A percentile compares a stretch with the other conserved stretches of the same genome.
Evolutionary conservation across 2,329 filamentous ascomycete species (phyloP).

Genomic region (Monosporascus sp.): DNA sequence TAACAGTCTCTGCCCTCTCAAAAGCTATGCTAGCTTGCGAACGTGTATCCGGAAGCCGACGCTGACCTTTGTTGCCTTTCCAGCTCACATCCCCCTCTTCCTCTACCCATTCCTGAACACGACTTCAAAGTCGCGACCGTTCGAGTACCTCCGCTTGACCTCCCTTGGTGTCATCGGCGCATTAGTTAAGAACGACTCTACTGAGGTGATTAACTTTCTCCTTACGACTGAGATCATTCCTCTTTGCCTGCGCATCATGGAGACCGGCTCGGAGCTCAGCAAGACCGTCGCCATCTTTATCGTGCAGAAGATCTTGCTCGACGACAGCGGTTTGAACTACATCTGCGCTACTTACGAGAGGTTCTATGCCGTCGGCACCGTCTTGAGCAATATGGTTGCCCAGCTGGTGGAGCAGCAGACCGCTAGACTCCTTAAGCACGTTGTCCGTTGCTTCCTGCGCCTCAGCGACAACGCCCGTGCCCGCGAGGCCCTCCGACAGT

Average conservation of each 20-base stretch:
- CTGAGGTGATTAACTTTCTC: slow-evolving; percentile 97
- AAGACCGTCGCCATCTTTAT: slow-evolving; percentile 99
- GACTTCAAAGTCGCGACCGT: slow-evolving; percentile 94
- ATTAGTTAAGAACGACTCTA: slow-evolving; percentile 96
- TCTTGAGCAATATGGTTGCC: slow-evolving; percentile 97
- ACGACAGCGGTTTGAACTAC: slow-evolving; percentile 94
- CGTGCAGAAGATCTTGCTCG: slow-evolving; percentile 95
- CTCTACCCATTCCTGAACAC: slow-evolving; percentile 98
- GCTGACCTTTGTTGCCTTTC: slow-evolving; percentile 9
- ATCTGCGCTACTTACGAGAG: slow-evolving; percentile 98
- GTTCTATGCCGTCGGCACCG: slow-evolving; percentile 96
- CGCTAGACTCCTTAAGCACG: slow-evolving; percentile 90
- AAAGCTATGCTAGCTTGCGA: background rate
- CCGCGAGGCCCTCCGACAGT: slow-evolving; percentile 90
- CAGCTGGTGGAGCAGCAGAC: slow-evolving; percentile 98
- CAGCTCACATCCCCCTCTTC: slow-evolving; percentile 95
- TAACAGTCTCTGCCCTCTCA: background rate
- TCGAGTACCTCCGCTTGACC: slow-evolving; percentile 94
- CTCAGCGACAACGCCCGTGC: slow-evolving; percentile 95
- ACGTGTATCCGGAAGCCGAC: slow-evolving; percentile 3
- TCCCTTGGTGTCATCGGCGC: slow-evolving; percentile 95
- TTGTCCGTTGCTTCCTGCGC: slow-evolving; percentile 91
- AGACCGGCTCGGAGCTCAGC: slow-evolving; percentile 95
- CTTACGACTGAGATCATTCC: slow-evolving; percentile 98
- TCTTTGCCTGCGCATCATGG: slow-evolving; percentile 96